phyloP scores from a whole-genome alignment of 108 stramenopile species.

The Skeletonema grethae region DNA sequence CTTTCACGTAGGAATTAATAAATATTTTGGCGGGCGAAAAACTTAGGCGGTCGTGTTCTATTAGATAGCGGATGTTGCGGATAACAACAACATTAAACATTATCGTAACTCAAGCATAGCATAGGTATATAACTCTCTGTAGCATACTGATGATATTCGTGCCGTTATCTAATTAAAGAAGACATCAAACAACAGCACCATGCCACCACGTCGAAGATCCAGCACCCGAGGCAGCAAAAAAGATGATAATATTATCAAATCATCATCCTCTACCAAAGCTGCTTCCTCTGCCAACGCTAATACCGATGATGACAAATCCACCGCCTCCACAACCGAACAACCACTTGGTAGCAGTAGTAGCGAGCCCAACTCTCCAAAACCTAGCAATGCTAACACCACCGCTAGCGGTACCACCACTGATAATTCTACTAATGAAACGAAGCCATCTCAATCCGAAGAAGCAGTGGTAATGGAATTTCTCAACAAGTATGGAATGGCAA shows the following conservation, averaged over 20 bases:
- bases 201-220: background rate
- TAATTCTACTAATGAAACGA: background rate
- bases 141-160: too few relatives aligned
- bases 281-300: conserved; percentile 7
- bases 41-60: too few relatives aligned
- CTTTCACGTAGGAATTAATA: too few relatives aligned
- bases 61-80: too few relatives aligned
- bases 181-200: background rate
- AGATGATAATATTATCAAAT: background rate
- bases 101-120: too few relatives aligned
- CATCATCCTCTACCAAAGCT: conserved; percentile 1
- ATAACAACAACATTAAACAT: too few relatives aligned
- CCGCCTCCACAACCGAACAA: conserved; percentile 7
- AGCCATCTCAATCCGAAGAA: conserved; percentile 41
- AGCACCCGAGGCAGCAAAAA: background rate
- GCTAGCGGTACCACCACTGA: background rate
- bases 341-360: conserved; percentile 18
- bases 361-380: conserved; percentile 33
- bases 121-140: too few relatives aligned
- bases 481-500: conserved; percentile 62
- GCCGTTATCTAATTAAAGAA: too few relatives aligned
- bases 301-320: conserved; percentile 10
- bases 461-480: conserved; percentile 74
- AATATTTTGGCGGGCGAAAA: too few relatives aligned
- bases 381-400: background rate